Evolutionary conservation across 495 filamentous ascomycete species (phyloP).

Genomic region (Hypoxylon lenormandii): DNA sequence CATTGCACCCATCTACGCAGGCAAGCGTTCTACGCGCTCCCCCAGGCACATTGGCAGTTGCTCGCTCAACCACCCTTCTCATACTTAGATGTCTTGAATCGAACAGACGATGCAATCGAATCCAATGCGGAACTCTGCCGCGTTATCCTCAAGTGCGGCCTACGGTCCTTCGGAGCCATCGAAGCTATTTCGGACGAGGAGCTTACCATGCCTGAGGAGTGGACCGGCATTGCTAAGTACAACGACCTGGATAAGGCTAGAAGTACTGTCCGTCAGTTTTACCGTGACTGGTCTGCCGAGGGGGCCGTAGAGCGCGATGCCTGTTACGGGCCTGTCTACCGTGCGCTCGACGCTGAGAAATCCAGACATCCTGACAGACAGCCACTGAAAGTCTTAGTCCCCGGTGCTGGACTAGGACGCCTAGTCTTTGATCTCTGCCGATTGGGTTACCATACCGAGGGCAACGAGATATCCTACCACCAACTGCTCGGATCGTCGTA

Average conservation of each 20-base stretch:
- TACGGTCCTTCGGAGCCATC: slow-evolving; percentile 71
- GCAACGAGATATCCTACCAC: slow-evolving; percentile 97
- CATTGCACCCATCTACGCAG: slow-evolving; percentile 89
- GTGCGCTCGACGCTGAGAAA: slow-evolving; percentile 70
- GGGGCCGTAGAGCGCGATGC: slow-evolving; percentile 77
- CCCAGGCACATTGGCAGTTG: slow-evolving; percentile 80
- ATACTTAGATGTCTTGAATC: slow-evolving; percentile 77
- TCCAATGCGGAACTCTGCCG: slow-evolving; percentile 84
- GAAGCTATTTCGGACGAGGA: slow-evolving; percentile 32
- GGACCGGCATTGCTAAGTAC: slow-evolving; percentile 73
- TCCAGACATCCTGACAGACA: slow-evolving; percentile 33
- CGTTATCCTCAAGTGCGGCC: slow-evolving; percentile 74
- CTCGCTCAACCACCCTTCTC: slow-evolving; percentile 84
- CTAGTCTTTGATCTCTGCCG: slow-evolving; percentile 83
- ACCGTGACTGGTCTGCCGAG: slow-evolving; percentile 91
- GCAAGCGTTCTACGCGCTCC: slow-evolving; percentile 91
- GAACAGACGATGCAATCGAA: slow-evolving; percentile 89
- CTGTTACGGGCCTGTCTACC: slow-evolving; percentile 78
- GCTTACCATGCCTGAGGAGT: slow-evolving; percentile 59
- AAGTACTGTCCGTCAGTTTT: slow-evolving; percentile 91
- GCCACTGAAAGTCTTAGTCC: slow-evolving; percentile 73
- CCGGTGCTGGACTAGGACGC: slow-evolving; percentile 83
- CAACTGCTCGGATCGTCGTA: slow-evolving; percentile 87
- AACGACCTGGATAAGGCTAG: slow-evolving; percentile 88
- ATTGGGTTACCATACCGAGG: slow-evolving; percentile 80